Evolutionary conservation across 2,329 filamentous ascomycete genomes (phyloP), one percentile per base, ranked within the genome.

Genomic region (Cercospora janseana): DNA sequence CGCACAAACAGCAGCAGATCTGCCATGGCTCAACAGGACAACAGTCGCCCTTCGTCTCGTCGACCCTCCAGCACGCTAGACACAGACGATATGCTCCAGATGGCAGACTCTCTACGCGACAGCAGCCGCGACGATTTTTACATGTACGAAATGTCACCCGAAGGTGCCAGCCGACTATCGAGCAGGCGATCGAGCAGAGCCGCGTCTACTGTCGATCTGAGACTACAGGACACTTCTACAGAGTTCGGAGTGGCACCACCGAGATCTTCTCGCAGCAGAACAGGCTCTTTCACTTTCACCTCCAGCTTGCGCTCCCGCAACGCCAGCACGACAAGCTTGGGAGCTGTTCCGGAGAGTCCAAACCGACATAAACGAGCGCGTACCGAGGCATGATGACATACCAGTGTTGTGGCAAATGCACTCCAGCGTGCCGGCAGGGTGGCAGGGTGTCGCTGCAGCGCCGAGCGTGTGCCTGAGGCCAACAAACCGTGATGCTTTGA

Each of bases 101-200:
- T 48, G 40, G 46, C 41, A 20, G 15, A 31, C 15, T n/a, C 37
- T 16, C 28, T 51, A 10, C 34, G 31, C 20, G 15, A 41, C 10
- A 21, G 21, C 12, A 29, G 13, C 23, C 20, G 15, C 6, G 16
- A 28, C 5, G 27, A 46, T n/a, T 16, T 21, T 35, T 38, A 29
- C 34, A 20, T n/a, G 23, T 24, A 51, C 15, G 32, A 47, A 12
- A 8, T 47, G 15, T 28, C 27, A 10, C 31, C 31, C 2, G 45
- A 52, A 6, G 50, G 50, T 7, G 37, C 50, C n/a, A 52, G 50
- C 31, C 45, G 45, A 12, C 21, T 52, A 4, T 45, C 45, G 10
- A 49, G 45, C 40, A 43, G 50, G n/a, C 31, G 41, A 16, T 42
- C 46, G 4, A 40, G 45, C 24, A 27, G 38, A 29, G 29, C 31